phyloP scores from a whole-genome alignment of 352 stramenopile genomes.

The Globisporangium radiosum region DNA sequence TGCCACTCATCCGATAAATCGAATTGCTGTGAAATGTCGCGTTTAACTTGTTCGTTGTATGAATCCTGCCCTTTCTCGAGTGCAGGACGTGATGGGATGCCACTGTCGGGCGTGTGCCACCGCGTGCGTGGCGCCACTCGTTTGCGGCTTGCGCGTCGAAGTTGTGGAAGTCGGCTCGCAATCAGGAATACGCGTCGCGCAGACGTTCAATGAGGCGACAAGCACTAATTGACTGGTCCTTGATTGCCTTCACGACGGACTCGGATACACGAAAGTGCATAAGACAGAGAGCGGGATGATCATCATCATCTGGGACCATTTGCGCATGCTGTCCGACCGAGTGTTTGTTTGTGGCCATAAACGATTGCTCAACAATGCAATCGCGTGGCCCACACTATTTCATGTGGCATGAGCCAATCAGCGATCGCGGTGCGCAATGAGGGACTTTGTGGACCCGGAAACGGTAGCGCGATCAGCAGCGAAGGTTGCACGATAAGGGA shows the following conservation, averaged over 20 bases:
- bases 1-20: not conserved
- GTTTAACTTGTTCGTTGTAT: not conserved
- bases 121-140: slow-evolving; percentile 10
- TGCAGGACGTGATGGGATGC: not conserved
- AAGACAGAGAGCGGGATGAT: no score
- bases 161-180: no score
- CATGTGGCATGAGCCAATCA: not conserved
- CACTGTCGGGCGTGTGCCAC: slow-evolving; percentile 14
- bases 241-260: not conserved
- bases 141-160: not conserved
- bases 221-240: no score
- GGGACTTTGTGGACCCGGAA: not conserved
- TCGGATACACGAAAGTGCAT: no score
- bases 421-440: not conserved
- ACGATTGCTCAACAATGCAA: not conserved
- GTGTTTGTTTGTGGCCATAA: no score
- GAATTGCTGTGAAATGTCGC: not conserved
- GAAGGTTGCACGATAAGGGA: not conserved
- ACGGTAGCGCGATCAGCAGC: not conserved
- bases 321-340: no score
- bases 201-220: not conserved
- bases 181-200: not conserved
- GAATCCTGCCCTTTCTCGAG: not conserved
- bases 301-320: no score
- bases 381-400: no score